Base-by-base conservation (phyloP, 257 asterid species). In the Przewalskia tangutica region DNA sequence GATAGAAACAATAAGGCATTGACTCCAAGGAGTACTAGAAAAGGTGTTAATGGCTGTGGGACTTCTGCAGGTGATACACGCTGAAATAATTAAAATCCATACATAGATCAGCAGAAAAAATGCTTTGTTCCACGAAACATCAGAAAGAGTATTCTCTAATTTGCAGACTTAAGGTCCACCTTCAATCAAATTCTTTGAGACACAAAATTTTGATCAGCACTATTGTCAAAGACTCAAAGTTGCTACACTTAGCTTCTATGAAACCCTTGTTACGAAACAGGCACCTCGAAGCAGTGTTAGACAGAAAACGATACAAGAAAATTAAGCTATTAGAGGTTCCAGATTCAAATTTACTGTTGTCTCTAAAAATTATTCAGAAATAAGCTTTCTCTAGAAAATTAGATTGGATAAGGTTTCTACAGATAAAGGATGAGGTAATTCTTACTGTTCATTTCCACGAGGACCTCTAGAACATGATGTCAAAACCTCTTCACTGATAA, bases 401-500 rank as follows among this genome's bases (percentile, higher is more conserved):
- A 48, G 79, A 73, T 13, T 0, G 60, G 42, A 73, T 73, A 73
- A 73, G 18, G 20, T 48, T 42, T 11, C 59, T 46, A 46, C 44
- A 27, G 79, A 55, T 14, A 36, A 67, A 84, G 84, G 8, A 56
- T 32, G 17, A 62, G 54, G 68, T 38, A 56, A 79, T 66, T 46
- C 92, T 85, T 87, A 94, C 97, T 95, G 98, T 90, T 93, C 97
- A 78, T 89, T 92, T 85, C 97, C 98, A 81, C 95, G 97, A 77
- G 97, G 96, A 48, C 98, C 97, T 82, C 94, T 91, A 65, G 93
- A 89, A 82, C 97, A 94, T 32, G 98, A 94, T 55, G 92, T 77
- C 82, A 95, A 86, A 84, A 95, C 90, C 87, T 91, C 97, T 83
- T 92, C 94, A 84, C 77, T 78, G 44, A 91, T 62, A 70, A 94